These are phyloP conservation scores for Parascedosporium putredinis DNA, from an alignment of 2,329 filamentous ascomycete genomes.

Conservation along the genomic window DNA sequence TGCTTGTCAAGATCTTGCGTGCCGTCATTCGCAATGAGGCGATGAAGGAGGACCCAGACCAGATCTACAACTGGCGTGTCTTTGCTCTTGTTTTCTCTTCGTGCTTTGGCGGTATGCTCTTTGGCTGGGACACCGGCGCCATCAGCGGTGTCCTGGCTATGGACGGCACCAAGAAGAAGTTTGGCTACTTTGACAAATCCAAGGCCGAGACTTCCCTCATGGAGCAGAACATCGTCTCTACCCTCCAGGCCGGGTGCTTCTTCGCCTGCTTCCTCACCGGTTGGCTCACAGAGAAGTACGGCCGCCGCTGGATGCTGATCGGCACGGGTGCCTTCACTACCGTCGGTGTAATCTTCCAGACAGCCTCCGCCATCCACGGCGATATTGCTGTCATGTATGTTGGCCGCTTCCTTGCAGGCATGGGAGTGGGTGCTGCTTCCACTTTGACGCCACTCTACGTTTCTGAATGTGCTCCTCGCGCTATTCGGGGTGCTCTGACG, in stretches of 20 bases:
- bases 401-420: constrained; percentile 43
- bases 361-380: constrained; percentile 40
- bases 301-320: constrained; percentile 46
- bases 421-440: constrained; percentile 38
- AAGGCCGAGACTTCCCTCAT: constrained; percentile 34
- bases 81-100: constrained; percentile 44
- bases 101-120: constrained; percentile 55
- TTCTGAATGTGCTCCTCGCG: constrained; percentile 38
- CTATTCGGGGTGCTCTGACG: constrained; percentile 38
- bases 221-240: constrained; percentile 58
- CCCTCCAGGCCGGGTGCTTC: constrained; percentile 59
- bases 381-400: constrained; percentile 53
- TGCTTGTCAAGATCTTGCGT: constrained; percentile 29
- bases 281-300: constrained; percentile 42
- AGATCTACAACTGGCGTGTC: constrained; percentile 62
- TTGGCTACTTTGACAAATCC: constrained; percentile 18
- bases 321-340: constrained; percentile 45
- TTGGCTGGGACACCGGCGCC: constrained; percentile 47
- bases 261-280: constrained; percentile 47
- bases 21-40: constrained; percentile 58
- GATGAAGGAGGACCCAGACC: constrained; percentile 54
- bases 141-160: constrained; percentile 58
- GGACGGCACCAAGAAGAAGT: constrained; percentile 38
- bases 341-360: constrained; percentile 54
- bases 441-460: constrained; percentile 33